These are phyloP conservation scores for Patellaria atrata DNA, from an alignment of 495 filamentous ascomycete genomes.

Conservation along the genomic window DNA sequence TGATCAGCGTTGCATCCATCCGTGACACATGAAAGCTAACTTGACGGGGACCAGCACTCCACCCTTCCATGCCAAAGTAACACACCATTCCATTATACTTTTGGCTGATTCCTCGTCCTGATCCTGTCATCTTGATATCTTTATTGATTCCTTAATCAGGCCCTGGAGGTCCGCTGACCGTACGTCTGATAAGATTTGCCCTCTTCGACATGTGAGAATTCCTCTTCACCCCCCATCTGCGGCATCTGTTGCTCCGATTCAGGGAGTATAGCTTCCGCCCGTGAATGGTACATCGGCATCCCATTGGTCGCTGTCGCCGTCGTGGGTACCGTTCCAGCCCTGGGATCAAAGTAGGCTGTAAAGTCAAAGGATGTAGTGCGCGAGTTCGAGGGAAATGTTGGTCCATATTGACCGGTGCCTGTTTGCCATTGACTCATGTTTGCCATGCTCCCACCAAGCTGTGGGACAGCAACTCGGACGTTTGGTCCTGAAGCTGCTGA, in stretches of 20 bases:
- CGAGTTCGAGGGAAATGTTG: slow-evolving; percentile 12
- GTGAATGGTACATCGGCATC: too few species aligned
- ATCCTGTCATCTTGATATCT: slow-evolving; percentile 5
- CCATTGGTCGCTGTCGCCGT: too few species aligned
- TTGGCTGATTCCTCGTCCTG: slow-evolving; percentile 1
- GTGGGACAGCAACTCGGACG: slow-evolving; percentile 11
- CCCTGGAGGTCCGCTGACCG: slow-evolving; percentile 19
- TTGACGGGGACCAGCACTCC: slow-evolving; percentile 1
- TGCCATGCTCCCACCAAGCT: slow-evolving; percentile 9
- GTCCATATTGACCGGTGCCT: slow-evolving; percentile 11
- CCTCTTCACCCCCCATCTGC: slow-evolving; percentile 14
- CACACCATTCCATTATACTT: background rate
- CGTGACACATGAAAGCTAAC: too few species aligned
- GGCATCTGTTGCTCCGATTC: slow-evolving; percentile 16
- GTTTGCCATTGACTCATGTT: slow-evolving; percentile 18
- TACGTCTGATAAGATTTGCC: slow-evolving; percentile 18
- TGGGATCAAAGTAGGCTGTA: slow-evolving; percentile 11
- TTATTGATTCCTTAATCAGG: slow-evolving; percentile 4
- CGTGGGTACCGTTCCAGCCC: slow-evolving; percentile 10
- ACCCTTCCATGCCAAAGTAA: slow-evolving; percentile 1
- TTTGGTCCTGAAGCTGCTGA: too few species aligned
- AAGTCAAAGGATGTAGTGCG: slow-evolving; percentile 15
- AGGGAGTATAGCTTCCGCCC: too few species aligned
- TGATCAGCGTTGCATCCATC: slow-evolving; percentile 1
- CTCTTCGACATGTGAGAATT: slow-evolving; percentile 10